Conservation (phyloP, 768 basidiomycete genomes). For the Ramaria sp. region DNA sequence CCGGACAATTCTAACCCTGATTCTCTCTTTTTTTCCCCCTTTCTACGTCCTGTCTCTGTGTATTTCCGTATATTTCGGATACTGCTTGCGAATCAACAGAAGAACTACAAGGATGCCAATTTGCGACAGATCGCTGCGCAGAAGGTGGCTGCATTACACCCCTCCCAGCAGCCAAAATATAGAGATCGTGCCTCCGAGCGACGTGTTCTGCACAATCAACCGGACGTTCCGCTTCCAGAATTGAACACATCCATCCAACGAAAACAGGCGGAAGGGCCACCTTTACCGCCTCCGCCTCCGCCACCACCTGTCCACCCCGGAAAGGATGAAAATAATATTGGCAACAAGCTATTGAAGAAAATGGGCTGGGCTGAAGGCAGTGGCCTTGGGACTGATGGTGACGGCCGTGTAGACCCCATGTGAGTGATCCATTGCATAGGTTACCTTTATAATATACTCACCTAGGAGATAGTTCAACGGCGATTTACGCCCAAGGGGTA, state of each 20-base stretch:
- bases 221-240: constrained; percentile 63
- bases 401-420: constrained; percentile 85
- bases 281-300: constrained; percentile 48
- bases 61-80: not conserved
- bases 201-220: constrained; percentile 83
- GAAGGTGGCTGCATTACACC: constrained; percentile 41
- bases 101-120: constrained; percentile 68
- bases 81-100: constrained; percentile 36
- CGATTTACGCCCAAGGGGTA: constrained; percentile 78
- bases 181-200: constrained; percentile 92
- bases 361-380: constrained; percentile 96
- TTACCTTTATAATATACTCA: constrained; percentile 8
- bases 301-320: constrained; percentile 58
- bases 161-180: constrained; percentile 62
- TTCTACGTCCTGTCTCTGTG: not conserved
- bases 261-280: constrained; percentile 43
- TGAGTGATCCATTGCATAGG: constrained; percentile 25
- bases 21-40: constrained; percentile 15
- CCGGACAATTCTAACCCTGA: constrained; percentile 21
- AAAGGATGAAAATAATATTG: constrained; percentile 76
- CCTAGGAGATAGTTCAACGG: constrained; percentile 46
- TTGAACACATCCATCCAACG: constrained; percentile 16
- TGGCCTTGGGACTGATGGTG: constrained; percentile 72
- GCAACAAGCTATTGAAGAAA: constrained; percentile 89
- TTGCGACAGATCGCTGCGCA: constrained; percentile 65